Base-by-base conservation (phyloP, 768 basidiomycete species). In the Lactarius tabidus region DNA sequence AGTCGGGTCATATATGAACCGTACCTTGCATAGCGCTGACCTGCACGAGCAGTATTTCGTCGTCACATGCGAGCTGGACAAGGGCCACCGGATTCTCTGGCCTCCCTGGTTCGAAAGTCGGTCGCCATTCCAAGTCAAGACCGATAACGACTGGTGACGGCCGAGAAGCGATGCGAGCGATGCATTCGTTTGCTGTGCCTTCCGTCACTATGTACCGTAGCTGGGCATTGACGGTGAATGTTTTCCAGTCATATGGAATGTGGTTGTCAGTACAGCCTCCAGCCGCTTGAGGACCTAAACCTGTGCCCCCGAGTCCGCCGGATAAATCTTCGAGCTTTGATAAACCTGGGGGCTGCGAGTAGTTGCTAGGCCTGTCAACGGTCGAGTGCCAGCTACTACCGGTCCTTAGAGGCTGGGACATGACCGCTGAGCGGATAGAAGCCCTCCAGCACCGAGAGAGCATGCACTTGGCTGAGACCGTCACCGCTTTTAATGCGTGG, bases 101-200 rank as follows among this genome's bases (percentile, higher is more conserved):
- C 29, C 75, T 71, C 23, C 86, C 84, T 71, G 83, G 85, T 54
- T 69, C 67, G 69, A 75, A 85, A 23, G 71, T 83, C 0, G 91
- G 91, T 65, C 81, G 84, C 90, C 91, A 93, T 75, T 93, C 91
- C 41, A 90, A 78, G 71, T 93, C 91, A 67, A 93, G 85, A 31
- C 91, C 91, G 57, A 83, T 48, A 17, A 65, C 63, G 33, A 64
- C 23, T 0, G 60, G 31, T 2, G 33, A 33, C 6, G 39, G 17
- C n/a, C 41, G 55, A 15, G 65, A 52, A 20, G 31, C 20, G 26
- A 68, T 20, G 38, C 66, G 55, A 26, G 64, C 56, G 31, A 64
- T 12, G 18, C 55, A 55, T n/a, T 55, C 33, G 31, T 72, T 67
- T 7, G 67, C 67, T 18, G 51, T 26, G 7, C 20, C 57, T n/a